Evolutionary conservation across 139 green algal genomes (phyloP).

Genomic region (Chlamydomonas incerta): DNA sequence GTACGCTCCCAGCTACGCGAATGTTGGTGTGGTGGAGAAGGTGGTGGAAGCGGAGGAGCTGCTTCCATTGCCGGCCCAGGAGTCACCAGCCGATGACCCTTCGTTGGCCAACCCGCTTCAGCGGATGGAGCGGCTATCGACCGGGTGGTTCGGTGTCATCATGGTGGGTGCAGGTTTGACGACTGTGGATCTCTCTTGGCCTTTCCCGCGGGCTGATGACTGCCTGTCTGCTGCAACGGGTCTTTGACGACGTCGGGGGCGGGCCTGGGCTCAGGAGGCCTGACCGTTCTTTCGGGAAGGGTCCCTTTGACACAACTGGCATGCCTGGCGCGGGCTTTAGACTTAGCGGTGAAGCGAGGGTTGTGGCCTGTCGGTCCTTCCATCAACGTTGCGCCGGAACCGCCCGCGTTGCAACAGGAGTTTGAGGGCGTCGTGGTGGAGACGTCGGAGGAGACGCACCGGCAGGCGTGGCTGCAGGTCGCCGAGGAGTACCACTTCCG

Average conservation of each 20-base stretch:
- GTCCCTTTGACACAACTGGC: no score
- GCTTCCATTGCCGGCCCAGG: background rate
- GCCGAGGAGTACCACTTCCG: slow-evolving; percentile 86
- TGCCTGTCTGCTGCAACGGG: no score
- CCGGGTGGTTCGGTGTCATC: slow-evolving; percentile 94
- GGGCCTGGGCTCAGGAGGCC: no score
- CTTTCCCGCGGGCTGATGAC: slow-evolving; percentile 54
- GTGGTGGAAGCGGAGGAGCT: background rate
- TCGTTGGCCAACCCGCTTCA: slow-evolving; percentile 77
- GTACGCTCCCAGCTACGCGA: slow-evolving; percentile 24
- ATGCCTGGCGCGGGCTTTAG: no score
- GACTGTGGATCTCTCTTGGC: no score
- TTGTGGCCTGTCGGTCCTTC: no score
- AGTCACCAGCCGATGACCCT: slow-evolving; percentile 41
- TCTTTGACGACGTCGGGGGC: no score
- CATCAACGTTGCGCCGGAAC: no score
- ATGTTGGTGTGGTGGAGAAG: slow-evolving; percentile 15
- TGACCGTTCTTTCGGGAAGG: no score
- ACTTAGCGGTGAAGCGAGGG: no score
- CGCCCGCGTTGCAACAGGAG: slow-evolving; percentile 59
- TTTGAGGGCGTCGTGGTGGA: slow-evolving; percentile 86
- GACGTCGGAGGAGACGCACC: slow-evolving; percentile 63
- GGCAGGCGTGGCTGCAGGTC: slow-evolving; percentile 83
- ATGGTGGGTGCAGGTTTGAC: slow-evolving; percentile 87
- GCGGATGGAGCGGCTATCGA: slow-evolving; percentile 78